Conservation (phyloP, 192 early-diverging fungal genomes). For the Linderina pennispora region DNA sequence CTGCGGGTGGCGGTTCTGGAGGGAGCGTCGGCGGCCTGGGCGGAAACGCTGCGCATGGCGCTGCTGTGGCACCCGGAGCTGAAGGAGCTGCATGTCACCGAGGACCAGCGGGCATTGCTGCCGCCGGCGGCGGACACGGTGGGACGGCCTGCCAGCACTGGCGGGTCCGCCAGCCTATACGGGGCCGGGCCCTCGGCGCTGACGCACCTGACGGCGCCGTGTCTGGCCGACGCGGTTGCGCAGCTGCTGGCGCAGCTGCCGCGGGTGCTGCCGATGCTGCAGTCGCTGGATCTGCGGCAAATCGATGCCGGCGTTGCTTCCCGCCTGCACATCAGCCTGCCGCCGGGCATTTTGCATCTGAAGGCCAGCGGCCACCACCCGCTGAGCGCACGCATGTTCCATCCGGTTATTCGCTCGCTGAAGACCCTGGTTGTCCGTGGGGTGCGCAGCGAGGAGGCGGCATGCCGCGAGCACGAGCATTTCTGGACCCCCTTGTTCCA, state of each 20-base stretch:
- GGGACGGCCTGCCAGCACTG: no score
- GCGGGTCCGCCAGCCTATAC: no score
- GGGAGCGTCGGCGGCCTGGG: conserved; percentile 30
- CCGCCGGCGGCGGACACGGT: conserved; percentile 21
- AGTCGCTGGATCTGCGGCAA: conserved; percentile 29
- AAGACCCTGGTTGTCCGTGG: conserved; percentile 16
- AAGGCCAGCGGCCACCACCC: conserved; percentile 28
- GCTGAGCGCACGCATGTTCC: conserved; percentile 30
- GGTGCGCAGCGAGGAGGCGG: conserved; percentile 30
- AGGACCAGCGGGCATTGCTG: conserved; percentile 29
- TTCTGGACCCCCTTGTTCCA: conserved; percentile 22
- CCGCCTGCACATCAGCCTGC: conserved; percentile 16
- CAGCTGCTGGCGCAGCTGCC: conserved; percentile 20
- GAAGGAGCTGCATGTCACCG: conserved; percentile 26
- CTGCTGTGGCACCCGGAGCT: conserved; percentile 15
- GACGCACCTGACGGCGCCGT: conserved; percentile 38
- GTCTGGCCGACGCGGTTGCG: conserved; percentile 21
- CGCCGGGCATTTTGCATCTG: conserved; percentile 6
- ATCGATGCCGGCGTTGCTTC: conserved; percentile 20
- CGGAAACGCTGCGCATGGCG: conserved; percentile 18
- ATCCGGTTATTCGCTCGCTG: conserved; percentile 1
- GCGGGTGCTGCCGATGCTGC: conserved; percentile 8
- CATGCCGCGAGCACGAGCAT: conserved; percentile 13
- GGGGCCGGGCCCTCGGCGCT: conserved; percentile 3
- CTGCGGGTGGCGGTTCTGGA: conserved; percentile 23